Evolutionary conservation across 495 filamentous ascomycete species (phyloP).

Genomic region (Xylaria cubensis): DNA sequence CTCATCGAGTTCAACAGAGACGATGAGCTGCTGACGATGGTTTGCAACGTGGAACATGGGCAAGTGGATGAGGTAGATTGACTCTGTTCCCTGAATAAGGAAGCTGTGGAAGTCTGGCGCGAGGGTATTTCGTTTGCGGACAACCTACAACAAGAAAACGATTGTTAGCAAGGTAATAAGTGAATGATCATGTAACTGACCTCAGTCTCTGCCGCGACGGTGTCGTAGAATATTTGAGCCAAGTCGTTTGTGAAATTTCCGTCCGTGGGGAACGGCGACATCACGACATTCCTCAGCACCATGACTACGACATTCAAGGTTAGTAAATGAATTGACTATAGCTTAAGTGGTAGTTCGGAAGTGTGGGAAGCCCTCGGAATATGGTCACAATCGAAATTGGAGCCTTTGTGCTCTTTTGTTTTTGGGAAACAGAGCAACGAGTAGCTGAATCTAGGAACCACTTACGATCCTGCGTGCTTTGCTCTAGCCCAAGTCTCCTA

Average conservation of each 20-base stretch:
- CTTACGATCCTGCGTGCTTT: conserved; percentile 34
- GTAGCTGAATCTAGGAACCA: background rate
- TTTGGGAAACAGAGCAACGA: background rate
- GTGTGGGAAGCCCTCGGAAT: background rate
- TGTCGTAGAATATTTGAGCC: conserved; percentile 36
- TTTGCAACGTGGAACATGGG: conserved; percentile 46
- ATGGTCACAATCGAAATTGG: background rate
- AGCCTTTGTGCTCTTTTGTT: too few species aligned
- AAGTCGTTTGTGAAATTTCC: conserved; percentile 43
- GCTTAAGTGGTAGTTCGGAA: background rate
- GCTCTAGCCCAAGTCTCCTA: conserved; percentile 43
- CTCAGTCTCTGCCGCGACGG: conserved; percentile 43
- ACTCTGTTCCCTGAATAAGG: conserved; percentile 44
- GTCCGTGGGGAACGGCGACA: conserved; percentile 49
- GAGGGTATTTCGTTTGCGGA: conserved; percentile 39
- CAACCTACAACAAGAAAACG: conserved; percentile 25
- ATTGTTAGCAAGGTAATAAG: conserved; percentile 8
- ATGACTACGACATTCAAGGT: conserved; percentile 30
- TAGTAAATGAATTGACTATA: background rate
- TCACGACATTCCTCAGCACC: conserved; percentile 51
- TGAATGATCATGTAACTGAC: conserved; percentile 17
- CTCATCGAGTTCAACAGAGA: conserved; percentile 35
- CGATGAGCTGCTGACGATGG: conserved; percentile 44
- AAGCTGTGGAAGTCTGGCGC: conserved; percentile 40
- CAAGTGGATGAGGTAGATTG: conserved; percentile 42